Conservation (phyloP, 2,329 filamentous ascomycete species). For the Fusarium compactum region DNA sequence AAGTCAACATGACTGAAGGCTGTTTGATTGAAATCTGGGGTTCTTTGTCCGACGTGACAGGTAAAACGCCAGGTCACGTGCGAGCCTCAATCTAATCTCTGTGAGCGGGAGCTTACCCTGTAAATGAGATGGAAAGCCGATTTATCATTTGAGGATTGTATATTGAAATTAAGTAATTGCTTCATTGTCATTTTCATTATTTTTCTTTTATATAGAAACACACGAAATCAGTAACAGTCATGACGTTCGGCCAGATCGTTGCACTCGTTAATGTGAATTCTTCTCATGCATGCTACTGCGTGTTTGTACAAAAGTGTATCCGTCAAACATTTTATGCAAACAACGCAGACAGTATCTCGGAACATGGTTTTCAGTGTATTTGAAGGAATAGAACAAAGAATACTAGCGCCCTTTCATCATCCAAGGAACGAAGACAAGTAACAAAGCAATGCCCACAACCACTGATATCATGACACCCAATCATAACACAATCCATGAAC, state of each 20-base stretch:
- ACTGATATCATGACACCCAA: not conserved
- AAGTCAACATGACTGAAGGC: slow-evolving; percentile 12
- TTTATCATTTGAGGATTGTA: not conserved
- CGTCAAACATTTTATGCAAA: not conserved
- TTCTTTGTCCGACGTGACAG: slow-evolving; percentile 35
- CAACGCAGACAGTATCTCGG: not conserved
- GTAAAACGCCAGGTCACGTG: slow-evolving; percentile 48
- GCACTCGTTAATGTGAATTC: not conserved
- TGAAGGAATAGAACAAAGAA: not conserved
- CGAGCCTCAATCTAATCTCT: not conserved
- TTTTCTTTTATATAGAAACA: not conserved
- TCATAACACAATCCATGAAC: not conserved
- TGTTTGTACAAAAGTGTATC: not conserved
- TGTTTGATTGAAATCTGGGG: slow-evolving; percentile 6
- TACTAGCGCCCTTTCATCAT: not conserved
- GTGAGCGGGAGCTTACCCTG: slow-evolving; percentile 23
- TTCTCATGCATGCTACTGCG: fast-evolving
- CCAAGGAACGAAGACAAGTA: not conserved
- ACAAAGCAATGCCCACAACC: not conserved
- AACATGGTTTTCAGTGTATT: not conserved
- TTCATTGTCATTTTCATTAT: no score
- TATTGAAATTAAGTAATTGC: not conserved
- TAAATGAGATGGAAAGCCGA: not conserved
- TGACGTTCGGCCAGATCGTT: fast-evolving
- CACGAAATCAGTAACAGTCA: not conserved